Evolutionary conservation across 805 yeast species (phyloP), one percentile per base, ranked within the genome.

Genomic region (Ogataea ramenticola): DNA sequence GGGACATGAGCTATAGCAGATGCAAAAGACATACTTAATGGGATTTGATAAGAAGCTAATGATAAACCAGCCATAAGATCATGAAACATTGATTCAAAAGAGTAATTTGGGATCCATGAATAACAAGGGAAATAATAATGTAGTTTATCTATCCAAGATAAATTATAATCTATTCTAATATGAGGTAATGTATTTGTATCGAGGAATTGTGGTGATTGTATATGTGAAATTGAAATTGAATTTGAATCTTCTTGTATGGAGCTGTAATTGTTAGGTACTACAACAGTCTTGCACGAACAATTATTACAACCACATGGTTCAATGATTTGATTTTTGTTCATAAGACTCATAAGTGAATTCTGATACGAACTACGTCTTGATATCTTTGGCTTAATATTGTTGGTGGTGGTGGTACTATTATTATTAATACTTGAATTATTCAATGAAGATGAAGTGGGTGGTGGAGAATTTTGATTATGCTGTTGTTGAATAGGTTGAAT

Each of bases 1-100:
- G 93, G 91, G 12, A 87, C 82, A 53, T 82, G 87, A 2, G 96
- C 95, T 38, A 89, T 69, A 0, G 95, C 81, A 0, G 87, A 81
- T 3, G 96, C 93, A 55, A 84, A 84, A 2, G 85, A 77, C 74
- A 82, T 72, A 48, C 89, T 83, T 43, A 91, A 67, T 1, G 99
- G 98, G 40, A 91, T 79, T 60, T 90, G 97, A 63, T 89, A 91
- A 4, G 93, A 82, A 0, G 96, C 96, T 31, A 90, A 62, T 0
- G 97, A 81, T 4, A 88, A 55, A 0, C 99, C 98, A 2, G 96
- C 95, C 16, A 83, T 63, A 9, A 86, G 55, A 56, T 91, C 99
- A 19, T 79, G 72, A 2, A 75, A 21, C 36, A 81, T 54, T 40
- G 61, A 62, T 1, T 53, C 42, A 15, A 45, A 14, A 1, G 54